phyloP scores from a whole-genome alignment of 495 filamentous ascomycete species.

The Hyaloscypha hepaticicola region DNA sequence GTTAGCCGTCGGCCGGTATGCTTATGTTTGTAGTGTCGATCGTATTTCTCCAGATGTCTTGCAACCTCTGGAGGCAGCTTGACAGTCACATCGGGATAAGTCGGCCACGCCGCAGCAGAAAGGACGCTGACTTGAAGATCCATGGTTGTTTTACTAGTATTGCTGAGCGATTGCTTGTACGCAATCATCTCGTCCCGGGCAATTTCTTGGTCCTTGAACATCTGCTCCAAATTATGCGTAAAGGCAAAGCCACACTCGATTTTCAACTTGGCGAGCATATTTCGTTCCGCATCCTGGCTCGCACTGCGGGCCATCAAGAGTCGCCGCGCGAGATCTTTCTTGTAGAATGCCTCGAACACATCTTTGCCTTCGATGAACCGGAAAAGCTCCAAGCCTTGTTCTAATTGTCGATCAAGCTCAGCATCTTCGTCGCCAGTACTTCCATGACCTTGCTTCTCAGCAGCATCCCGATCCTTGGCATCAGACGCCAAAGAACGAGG shows the following conservation, averaged over 20 bases:
- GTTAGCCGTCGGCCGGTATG: slow-evolving; percentile 80
- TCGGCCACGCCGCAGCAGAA: slow-evolving; percentile 85
- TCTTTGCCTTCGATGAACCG: slow-evolving; percentile 96
- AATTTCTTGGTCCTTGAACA: slow-evolving; percentile 98
- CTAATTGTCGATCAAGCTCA: slow-evolving; percentile 84
- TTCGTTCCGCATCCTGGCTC: slow-evolving; percentile 90
- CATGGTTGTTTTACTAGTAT: slow-evolving; percentile 48
- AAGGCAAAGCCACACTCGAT: slow-evolving; percentile 91
- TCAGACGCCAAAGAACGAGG: slow-evolving; percentile 55
- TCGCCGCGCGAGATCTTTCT: slow-evolving; percentile 87
- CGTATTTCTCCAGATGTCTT: slow-evolving; percentile 67
- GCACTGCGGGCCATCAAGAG: slow-evolving; percentile 89
- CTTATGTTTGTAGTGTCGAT: slow-evolving; percentile 78
- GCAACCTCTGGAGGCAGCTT: slow-evolving; percentile 71
- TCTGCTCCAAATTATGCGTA: slow-evolving; percentile 94
- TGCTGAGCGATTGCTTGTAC: slow-evolving; percentile 33
- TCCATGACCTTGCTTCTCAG: slow-evolving; percentile 53
- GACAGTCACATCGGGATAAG: slow-evolving; percentile 76
- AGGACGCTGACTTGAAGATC: slow-evolving; percentile 82
- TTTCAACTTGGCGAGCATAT: slow-evolving; percentile 88
- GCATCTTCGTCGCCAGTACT: slow-evolving; percentile 78
- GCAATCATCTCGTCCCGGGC: slow-evolving; percentile 41
- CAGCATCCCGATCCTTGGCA: slow-evolving; percentile 46
- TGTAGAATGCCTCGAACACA: slow-evolving; percentile 98
- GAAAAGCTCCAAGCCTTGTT: slow-evolving; percentile 90